Base-by-base conservation (phyloP, 2,329 filamentous ascomycete genomes). In the Dendryphion nanum region DNA sequence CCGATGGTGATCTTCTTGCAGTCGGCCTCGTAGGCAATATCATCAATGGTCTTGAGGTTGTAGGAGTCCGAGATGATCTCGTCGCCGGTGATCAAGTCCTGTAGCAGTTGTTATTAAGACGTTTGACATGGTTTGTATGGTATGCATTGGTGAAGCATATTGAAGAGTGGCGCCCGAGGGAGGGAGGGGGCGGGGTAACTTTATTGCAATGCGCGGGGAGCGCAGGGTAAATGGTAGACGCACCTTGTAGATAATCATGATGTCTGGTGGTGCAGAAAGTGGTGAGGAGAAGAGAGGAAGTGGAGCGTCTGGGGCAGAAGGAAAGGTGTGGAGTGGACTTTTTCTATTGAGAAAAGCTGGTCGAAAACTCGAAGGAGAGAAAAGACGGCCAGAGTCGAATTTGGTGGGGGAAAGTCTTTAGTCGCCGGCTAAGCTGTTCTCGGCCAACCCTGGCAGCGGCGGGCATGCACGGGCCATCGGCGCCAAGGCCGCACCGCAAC, bases 31-130 rank as follows among this genome's bases (percentile, higher is more conserved):
- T 86, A 97, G 60, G 86, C 82, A 55, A 86, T 76, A 55, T 81
- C 82, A 69, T 90, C 86, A 49, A 91, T 67, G 69, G 85, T 77
- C 76, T 87, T 89, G 66, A 94, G 71, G 57, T 89, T 77, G 76
- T 85, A 96, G 57, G 86, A 93, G 76, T 97, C 91, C 64, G 93
- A 94, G 82, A 97, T 83, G 70, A 98, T 80, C 85, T 98, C 93
- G 75, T 96, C 91, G 53, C 76, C 87, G 71, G 81, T 86, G 72
- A 96, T 69, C 60, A 93, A 74, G 69, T 98, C 93, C 93, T 98
- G 61, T 45, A 34, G 14, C n/a, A 16, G 6, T 5, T 30, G 21
- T n/a, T 35, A 53, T 23, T 51, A 40, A 42, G 17, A 26, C 23
- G 12, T 16, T 40, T 20, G 18, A 20, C 12, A 24, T 33, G 34